Conservation (phyloP, 768 basidiomycete genomes). For the Pleurotus cornucopiae region DNA sequence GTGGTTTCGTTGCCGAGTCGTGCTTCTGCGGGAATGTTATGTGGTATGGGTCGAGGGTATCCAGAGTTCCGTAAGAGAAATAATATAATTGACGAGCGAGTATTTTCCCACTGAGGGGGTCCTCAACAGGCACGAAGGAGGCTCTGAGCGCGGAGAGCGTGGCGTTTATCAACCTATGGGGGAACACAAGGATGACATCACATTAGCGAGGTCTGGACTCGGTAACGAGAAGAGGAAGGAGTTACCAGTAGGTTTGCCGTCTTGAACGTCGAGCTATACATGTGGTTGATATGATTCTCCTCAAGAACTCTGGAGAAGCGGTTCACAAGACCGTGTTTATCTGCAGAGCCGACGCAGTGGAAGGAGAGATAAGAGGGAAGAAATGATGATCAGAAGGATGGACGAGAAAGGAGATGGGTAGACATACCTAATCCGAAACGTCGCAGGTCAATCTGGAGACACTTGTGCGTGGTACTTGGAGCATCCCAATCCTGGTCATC, state of each 20-base stretch:
- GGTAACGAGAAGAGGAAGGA: constrained; percentile 4
- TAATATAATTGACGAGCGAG: background rate
- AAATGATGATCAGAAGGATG: constrained; percentile 3
- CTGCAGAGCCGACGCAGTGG: constrained; percentile 28
- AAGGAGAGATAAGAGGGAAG: background rate
- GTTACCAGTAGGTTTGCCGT: constrained; percentile 74
- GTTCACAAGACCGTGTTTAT: constrained; percentile 76
- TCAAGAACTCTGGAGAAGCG: constrained; percentile 72
- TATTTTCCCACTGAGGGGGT: background rate
- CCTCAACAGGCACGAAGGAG: constrained; percentile 53
- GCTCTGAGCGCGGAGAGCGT: constrained; percentile 52
- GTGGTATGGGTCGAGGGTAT: no score
- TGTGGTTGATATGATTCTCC: constrained; percentile 72
- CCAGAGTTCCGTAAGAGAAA: no score
- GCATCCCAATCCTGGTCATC: constrained; percentile 36
- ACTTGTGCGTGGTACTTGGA: constrained; percentile 46
- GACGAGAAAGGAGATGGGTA: background rate
- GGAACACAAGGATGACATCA: constrained; percentile 6
- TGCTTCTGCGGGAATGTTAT: no score
- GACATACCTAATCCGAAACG: constrained; percentile 64
- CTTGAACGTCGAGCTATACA: constrained; percentile 83
- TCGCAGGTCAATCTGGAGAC: constrained; percentile 72
- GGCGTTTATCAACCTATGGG: constrained; percentile 50
- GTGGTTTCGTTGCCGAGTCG: no score
- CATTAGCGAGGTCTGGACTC: background rate